Base-by-base conservation (phyloP, 257 asterid species). In the Gynochthodes officinalis region DNA sequence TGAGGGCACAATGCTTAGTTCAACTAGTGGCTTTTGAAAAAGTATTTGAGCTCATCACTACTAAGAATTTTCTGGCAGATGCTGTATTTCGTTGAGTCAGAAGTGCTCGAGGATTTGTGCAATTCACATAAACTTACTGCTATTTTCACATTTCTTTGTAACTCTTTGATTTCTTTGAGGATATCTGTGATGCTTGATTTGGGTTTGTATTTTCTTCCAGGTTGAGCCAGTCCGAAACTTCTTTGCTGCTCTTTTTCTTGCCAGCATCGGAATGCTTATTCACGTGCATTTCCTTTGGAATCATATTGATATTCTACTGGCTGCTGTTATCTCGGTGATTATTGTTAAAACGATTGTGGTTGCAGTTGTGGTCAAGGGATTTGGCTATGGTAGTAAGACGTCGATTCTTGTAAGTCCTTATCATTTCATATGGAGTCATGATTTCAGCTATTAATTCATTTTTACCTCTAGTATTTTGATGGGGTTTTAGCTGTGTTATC, bases 181-280 rank as follows among this genome's bases (percentile, higher is more conserved):
- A 68, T 25, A 2, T 64, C 54, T 13, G 32, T 48, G 54, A 72
- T 23, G 65, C 30, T 70, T 71, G 74, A 52, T 58, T 84, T 83
- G 40, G 42, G 68, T 78, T 71, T 73, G 46, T 67, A 23, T 78
- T 73, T 46, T 79, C 69, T 77, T 82, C 78, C 75, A 89, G 97
- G 91, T 90, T 80, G 96, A 90, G 88, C 93, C 97, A 27, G 82
- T 90, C 73, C 84, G 89, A 49, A 90, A 89, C 87, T 80, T 90
- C 35, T 89, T 90, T 76, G 96, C 96, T 35, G 97, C 96, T 77
- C 97, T 90, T 73, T 90, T 90, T 75, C 90, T 90, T 0, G 87
- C 96, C 83, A 90, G 97, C 85, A 89, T 90, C 69, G 97, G 97
- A 69, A 90, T 90, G 97, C 93, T 90, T 77, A 90, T 90, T 70